Percentiles rank a stretch among this genome's conserved stretches.
phyloP scores from a whole-genome alignment of 139 green algal genomes.

The Astrephomene gubernaculifera region DNA sequence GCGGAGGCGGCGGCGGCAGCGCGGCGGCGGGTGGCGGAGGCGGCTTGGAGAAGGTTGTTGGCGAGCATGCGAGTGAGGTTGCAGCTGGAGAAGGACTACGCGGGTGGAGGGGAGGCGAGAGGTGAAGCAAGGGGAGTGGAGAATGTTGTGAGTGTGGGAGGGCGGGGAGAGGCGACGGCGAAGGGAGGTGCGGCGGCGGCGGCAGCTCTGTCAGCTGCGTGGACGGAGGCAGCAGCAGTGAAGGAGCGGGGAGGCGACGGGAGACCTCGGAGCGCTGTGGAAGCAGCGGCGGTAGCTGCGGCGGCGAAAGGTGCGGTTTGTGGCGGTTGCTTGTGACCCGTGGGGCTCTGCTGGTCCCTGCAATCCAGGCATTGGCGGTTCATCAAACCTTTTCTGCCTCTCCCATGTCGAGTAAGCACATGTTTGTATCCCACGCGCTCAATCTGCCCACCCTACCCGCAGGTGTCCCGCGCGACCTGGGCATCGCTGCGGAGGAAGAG shows the following conservation, averaged over 20 bases:
- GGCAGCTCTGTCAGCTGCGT: neutral
- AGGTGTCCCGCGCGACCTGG: neutral
- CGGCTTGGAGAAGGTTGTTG: slow-evolving; percentile 69
- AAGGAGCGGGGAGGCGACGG: neutral
- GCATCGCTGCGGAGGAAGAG: neutral
- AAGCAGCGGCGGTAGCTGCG: neutral
- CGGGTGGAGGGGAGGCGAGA: neutral
- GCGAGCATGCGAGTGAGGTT: slow-evolving; percentile 45
- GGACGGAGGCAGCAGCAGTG: neutral
- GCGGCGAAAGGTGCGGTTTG: neutral
- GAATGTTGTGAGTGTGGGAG: neutral
- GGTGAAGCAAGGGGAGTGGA: neutral
- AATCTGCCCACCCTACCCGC: neutral
- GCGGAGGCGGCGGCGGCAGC: slow-evolving; percentile 48
- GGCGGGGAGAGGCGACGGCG: neutral
- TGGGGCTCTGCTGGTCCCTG: neutral
- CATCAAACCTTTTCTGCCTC: neutral
- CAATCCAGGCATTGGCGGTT: neutral
- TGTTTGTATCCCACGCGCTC: too few species aligned
- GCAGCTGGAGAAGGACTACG: slow-evolving; percentile 57
- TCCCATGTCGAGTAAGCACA: too few species aligned
- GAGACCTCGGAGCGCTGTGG: neutral
- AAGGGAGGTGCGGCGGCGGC: neutral
- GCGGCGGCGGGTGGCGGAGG: slow-evolving; percentile 48
- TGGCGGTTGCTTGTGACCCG: neutral